Conservation (phyloP, 2,329 filamentous ascomycete genomes). For the Didymella exigua region DNA sequence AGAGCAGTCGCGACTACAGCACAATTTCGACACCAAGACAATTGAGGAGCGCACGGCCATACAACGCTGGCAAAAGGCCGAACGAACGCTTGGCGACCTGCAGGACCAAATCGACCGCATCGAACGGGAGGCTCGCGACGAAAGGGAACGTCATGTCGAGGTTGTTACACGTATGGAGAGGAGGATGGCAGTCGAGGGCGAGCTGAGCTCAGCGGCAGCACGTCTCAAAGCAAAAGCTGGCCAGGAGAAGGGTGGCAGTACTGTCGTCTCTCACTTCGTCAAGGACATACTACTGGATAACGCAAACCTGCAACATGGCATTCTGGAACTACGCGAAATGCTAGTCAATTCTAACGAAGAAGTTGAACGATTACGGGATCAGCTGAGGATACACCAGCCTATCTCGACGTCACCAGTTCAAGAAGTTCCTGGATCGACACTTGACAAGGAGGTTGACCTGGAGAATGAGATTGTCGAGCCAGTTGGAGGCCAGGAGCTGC, state of each 20-base stretch:
- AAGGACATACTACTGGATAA: slow-evolving; percentile 96
- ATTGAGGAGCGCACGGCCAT: slow-evolving; percentile 80
- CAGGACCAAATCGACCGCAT: slow-evolving; percentile 89
- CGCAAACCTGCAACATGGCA: slow-evolving; percentile 87
- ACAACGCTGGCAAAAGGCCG: slow-evolving; percentile 83
- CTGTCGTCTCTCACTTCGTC: slow-evolving; percentile 92
- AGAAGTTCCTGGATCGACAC: slow-evolving; percentile 52
- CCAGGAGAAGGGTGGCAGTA: slow-evolving; percentile 63
- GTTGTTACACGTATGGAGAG: slow-evolving; percentile 83
- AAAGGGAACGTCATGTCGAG: slow-evolving; percentile 80
- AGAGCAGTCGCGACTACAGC: slow-evolving; percentile 77
- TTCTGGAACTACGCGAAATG: slow-evolving; percentile 89
- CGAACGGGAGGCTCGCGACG: slow-evolving; percentile 79
- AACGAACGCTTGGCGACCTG: slow-evolving; percentile 76
- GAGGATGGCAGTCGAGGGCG: slow-evolving; percentile 79
- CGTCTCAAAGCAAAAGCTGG: slow-evolving; percentile 74
- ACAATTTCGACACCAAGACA: slow-evolving; percentile 68
- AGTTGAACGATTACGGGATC: slow-evolving; percentile 83
- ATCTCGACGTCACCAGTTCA: slow-evolving; percentile 45
- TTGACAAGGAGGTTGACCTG: slow-evolving; percentile 78
- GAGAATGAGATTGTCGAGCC: slow-evolving; percentile 46
- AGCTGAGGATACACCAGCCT: slow-evolving; percentile 80
- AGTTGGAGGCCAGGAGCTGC: slow-evolving; percentile 63
- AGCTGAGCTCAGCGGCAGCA: slow-evolving; percentile 78
- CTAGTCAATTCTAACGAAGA: slow-evolving; percentile 91